Evolutionary conservation across 768 basidiomycete genomes (phyloP), one percentile per base, ranked within the genome.

Genomic region (Fistulinella prunicolor): DNA sequence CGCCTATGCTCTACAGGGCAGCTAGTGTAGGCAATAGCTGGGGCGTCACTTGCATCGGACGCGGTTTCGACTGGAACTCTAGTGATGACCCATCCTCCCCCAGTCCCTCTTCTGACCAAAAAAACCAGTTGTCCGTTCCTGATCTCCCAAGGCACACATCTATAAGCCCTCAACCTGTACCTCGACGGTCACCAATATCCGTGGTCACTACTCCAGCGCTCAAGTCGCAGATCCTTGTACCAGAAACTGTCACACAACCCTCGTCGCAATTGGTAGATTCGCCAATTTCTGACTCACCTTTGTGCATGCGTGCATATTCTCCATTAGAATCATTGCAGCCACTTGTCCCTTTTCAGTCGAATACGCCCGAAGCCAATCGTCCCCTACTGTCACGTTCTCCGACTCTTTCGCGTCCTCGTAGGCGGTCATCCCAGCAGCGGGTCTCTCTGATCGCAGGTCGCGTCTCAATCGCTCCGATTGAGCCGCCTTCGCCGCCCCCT

Each of bases 401-500:
- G 12, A 76, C 80, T 10, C 75, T 77, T 19, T 76, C 83, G 28
- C 83, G 85, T 6, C 77, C 86, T 28, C 79, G 89, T 16, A 75
- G 86, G 41, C 76, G 89, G 46, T 90, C 89, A 30, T 90, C 89
- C 7, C 89, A 90, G 56, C 88, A 89, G 53, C 80, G 89, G 41
- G 85, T 92, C 21, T 91, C 89, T 13, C 74, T 92, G 34, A 82
- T 92, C 45, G 89, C 89, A 3, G 89, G 89, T 16, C 82, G 86
- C 57, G 82, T 92, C 10, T 83, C 78, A 17, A 89, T 91, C 49
- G 81, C 85, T 6, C 82, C 84, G 38, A 77, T 86, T 58, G 87
- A 89, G 49, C 82, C 86, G 12, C 82, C 86, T 16, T 81, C 85
- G 3, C 78, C 84, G 5, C 73, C 83, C 14, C 78, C 80, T 16